Base-by-base conservation (phyloP, 2,329 filamentous ascomycete species). In the Aureobasidium sp. region DNA sequence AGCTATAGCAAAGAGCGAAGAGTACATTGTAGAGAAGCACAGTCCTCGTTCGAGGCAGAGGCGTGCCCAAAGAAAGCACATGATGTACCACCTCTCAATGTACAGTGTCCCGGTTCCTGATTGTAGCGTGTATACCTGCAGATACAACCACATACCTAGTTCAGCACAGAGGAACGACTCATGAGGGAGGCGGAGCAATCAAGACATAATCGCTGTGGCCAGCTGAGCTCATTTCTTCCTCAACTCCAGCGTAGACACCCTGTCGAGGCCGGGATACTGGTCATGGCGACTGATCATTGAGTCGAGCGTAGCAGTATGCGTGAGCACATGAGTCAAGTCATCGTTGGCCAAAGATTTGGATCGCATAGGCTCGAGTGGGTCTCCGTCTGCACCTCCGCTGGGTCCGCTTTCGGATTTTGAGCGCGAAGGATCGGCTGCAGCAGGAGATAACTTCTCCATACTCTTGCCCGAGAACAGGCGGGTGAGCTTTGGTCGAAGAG, bases 211-310 rank as follows among this genome's bases (percentile, higher is more conserved):
- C 12, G 3, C 5, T 10, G 6, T 9, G 13, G 13, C 23, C 34
- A 9, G 10, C 5, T 23, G 29, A 6, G 12, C 15, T 48, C 29
- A 39, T 23, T 32, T 50, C 56, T 32, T 59, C 34, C 56, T 48
- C 42, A 48, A n/a, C 20, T 58, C 47, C 17, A 50, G 9, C 3
- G 47, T 20, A 12, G 47, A 2, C 17, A 34, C 26, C 29, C 47
- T 34, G 5, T 50, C 47, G 29, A 34, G 17, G 0, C 70, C 71
- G 51, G 67, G 67, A 64, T 73, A 78, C 70, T 77, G 76, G 64
- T 79, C 77, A 65, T 79, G 77, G 62, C 77, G 66, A 64, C 74
- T 73, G 42, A 76, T 71, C 61, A 74, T 65, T 51, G 70, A 74
- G 27, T 71, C 70, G 34, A 73, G 67, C 17, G 72, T 73, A 17